Conservation (phyloP, 2,329 filamentous ascomycete species). For the Aspergillus pseudoglaucus region DNA sequence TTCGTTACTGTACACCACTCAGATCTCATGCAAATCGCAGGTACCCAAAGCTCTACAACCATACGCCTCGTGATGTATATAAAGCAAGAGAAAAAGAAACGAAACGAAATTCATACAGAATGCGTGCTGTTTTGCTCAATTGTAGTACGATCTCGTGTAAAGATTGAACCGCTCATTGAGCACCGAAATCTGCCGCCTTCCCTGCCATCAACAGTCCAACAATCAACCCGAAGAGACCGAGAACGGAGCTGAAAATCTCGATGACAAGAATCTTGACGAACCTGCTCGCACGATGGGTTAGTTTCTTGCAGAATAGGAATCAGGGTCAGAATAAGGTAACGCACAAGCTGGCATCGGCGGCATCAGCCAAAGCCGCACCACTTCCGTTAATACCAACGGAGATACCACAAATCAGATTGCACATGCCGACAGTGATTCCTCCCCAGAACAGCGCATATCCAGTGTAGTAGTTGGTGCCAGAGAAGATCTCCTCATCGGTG, state of each 20-base stretch:
- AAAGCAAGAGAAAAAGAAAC: constrained; percentile 11
- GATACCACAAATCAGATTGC: constrained; percentile 93
- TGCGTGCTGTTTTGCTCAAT: not conserved
- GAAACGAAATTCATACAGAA: constrained; percentile 17
- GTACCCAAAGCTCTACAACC: constrained; percentile 23
- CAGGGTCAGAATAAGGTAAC: constrained; percentile 29
- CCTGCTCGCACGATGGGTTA: constrained; percentile 40
- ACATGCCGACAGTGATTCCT: constrained; percentile 86
- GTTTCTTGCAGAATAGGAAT: not conserved
- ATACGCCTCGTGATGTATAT: constrained; percentile 37
- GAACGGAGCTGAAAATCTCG: constrained; percentile 97
- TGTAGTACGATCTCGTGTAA: not conserved
- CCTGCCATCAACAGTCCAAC: constrained; percentile 81
- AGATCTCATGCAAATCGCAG: constrained; percentile 18
- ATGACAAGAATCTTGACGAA: constrained; percentile 99
- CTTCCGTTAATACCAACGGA: constrained; percentile 97
- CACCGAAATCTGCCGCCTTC: constrained; percentile 68
- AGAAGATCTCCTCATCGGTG: constrained; percentile 59
- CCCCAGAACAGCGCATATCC: constrained; percentile 96
- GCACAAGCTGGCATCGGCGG: constrained; percentile 82
- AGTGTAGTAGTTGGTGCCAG: constrained; percentile 79
- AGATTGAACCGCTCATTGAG: constrained; percentile 12
- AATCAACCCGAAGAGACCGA: constrained; percentile 93
- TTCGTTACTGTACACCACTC: constrained; percentile 19
- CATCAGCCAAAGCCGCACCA: constrained; percentile 91